These are phyloP conservation scores for Hordeum pubiflorum DNA, from an alignment of 202 grass and related monocot species.

Conservation along the genomic window DNA sequence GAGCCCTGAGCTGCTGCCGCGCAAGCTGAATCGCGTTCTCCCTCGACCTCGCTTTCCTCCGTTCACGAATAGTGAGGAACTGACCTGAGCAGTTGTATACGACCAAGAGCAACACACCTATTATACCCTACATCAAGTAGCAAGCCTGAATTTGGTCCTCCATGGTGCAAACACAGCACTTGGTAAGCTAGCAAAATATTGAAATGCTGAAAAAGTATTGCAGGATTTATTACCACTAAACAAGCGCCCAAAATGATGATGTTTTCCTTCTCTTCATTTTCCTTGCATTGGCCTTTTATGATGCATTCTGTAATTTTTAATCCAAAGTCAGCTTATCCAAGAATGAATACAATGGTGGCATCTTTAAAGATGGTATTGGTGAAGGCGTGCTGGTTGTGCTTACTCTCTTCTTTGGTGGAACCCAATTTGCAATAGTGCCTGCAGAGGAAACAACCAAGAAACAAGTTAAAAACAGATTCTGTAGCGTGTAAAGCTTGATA, in stretches of 20 bases:
- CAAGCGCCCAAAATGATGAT: conserved; percentile 46
- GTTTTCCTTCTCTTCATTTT: conserved; percentile 43
- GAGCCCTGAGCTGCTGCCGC: conserved; percentile 59
- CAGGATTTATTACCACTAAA: conserved; percentile 69
- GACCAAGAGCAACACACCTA: conserved; percentile 44
- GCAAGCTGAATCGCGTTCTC: conserved; percentile 54
- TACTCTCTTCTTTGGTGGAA: conserved; percentile 57
- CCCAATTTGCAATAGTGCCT: conserved; percentile 83
- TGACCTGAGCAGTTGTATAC: conserved; percentile 70
- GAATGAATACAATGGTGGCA: not conserved
- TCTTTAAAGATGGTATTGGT: not conserved
- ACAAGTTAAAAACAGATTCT: not conserved
- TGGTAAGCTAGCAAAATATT: not conserved
- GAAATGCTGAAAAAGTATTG: not conserved
- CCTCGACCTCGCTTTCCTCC: conserved; percentile 53
- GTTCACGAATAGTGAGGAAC: conserved; percentile 53
- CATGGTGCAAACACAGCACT: not conserved
- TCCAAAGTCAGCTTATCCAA: not conserved
- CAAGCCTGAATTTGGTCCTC: not conserved
- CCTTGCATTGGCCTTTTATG: conserved; percentile 43
- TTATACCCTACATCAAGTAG: conserved; percentile 32
- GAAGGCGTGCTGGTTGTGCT: conserved; percentile 6
- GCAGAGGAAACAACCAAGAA: conserved; percentile 30
- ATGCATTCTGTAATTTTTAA: conserved; percentile 63
- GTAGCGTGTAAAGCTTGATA: not conserved